Evolutionary conservation across 768 basidiomycete species (phyloP).

Genomic region (Lactarius indigo): DNA sequence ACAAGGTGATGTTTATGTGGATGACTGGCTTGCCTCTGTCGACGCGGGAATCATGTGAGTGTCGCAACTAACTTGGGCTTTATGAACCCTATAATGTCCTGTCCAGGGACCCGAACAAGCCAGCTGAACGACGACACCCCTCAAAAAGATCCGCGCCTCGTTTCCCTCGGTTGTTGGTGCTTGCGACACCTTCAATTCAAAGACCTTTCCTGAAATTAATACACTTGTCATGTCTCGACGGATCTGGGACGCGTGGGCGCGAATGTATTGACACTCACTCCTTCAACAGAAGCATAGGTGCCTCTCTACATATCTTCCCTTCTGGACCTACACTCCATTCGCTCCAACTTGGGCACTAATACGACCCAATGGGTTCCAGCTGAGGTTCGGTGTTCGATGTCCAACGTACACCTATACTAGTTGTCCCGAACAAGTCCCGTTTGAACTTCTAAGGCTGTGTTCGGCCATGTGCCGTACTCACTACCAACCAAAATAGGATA

Average conservation of each 20-base stretch:
- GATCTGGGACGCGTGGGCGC: not conserved
- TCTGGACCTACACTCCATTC: no score
- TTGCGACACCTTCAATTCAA: not conserved
- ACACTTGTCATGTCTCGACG: not conserved
- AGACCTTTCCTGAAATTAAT: not conserved
- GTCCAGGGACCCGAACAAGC: not conserved
- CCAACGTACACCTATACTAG: not conserved
- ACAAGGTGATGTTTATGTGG: no score
- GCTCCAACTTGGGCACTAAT: not conserved
- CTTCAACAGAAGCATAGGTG: not conserved
- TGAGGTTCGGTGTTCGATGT: not conserved
- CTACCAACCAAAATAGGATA: not conserved
- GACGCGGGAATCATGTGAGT: no score
- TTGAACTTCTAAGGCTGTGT: no score
- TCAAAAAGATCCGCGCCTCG: not conserved
- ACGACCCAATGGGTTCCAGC: not conserved
- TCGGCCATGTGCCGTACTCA: not conserved
- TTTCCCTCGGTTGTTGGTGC: not conserved
- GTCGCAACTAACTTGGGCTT: no score
- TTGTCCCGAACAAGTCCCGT: no score
- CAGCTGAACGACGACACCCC: not conserved
- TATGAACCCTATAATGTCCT: not conserved
- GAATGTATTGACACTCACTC: not conserved
- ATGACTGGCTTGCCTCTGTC: no score
- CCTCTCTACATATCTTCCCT: not conserved